Evolutionary conservation across 768 basidiomycete species (phyloP), one percentile per base, ranked within the genome.

Genomic region (Calocera viscosa): DNA sequence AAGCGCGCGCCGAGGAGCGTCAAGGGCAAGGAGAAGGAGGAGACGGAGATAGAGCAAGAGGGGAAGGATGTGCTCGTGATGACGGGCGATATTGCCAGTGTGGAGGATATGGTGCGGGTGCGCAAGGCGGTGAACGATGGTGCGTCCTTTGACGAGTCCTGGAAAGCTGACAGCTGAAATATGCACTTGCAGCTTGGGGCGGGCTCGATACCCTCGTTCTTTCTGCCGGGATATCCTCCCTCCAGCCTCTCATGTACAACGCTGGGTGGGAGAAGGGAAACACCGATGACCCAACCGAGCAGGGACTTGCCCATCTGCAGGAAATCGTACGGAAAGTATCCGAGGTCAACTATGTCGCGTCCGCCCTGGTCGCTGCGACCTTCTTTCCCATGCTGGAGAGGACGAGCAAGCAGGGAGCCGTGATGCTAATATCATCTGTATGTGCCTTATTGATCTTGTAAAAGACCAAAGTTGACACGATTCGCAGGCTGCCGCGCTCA

Each of bases 121-220:
- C 76, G 90, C 63, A 77, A 79, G 11, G 71, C 73, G 0, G 67
- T 94, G 28, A 78, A 82, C 49, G 75, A 77, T 69, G 82, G 92
- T 89, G 64, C 47, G 84, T 77, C 65, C 64, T 16, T 19, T 33
- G 22, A 32, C 30, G 41, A 5, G 35, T 38, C 35, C 5, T 5
- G 64, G 22, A 17, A 64, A 8, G 33, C 24, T 5, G 65, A 66
- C 8, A 19, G 24, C 12, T 38, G 63, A 47, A 47, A 26, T 33
- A 49, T 43, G 30, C 14, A 19, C 16, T 7, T 67, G 1, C 68
- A 94, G 93, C 80, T 70, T 94, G 91, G 91, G 78, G 77, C 1
- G 90, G 91, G 17, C 70, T 94, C 1, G 93, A 95, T 74, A 95
- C 93, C 0, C 73, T 95, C 3, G 77, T 92, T 33, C 83, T 95